A percentile compares a stretch with the other conserved stretches of the same genome.
Evolutionary conservation across 1,284 basidiomycete genomes (phyloP).

Genomic region (Heterobasidion parviporum): DNA sequence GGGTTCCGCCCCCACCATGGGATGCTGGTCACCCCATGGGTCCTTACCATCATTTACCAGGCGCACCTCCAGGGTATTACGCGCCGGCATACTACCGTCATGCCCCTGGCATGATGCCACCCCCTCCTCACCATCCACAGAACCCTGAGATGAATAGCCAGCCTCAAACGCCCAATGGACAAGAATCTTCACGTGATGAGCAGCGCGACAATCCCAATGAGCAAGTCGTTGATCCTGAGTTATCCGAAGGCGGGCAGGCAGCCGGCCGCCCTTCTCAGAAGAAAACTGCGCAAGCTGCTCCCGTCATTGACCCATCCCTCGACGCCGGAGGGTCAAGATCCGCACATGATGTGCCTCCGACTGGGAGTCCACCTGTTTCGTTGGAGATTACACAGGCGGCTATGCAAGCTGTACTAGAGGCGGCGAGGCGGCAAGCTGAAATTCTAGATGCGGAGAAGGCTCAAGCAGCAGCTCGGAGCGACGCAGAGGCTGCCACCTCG

Average conservation of each 20-base stretch:
- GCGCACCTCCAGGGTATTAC: conserved; percentile 17
- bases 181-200: not conserved
- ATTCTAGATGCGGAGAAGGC: conserved; percentile 3
- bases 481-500: not conserved
- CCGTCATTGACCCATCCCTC: conserved; percentile 33
- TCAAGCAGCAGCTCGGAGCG: not conserved
- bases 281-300: conserved; percentile 9
- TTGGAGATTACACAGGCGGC: conserved; percentile 16
- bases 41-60: conserved; percentile 11
- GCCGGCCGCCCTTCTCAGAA: conserved; percentile 12
- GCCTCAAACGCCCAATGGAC: not conserved
- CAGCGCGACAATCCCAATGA: not conserved
- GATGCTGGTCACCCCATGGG: conserved; percentile 15
- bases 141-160: not conserved
- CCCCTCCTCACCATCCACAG: conserved; percentile 10
- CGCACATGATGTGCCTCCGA: not conserved
- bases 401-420: conserved; percentile 18
- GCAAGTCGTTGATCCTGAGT: not conserved
- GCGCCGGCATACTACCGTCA: conserved; percentile 31
- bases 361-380: conserved; percentile 7
- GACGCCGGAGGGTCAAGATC: conserved; percentile 8
- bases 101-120: conserved; percentile 15
- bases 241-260: not conserved
- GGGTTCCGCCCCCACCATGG: conserved; percentile 26
- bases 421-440: conserved; percentile 6